Percentiles rank a stretch among this genome's conserved stretches.
These are phyloP conservation scores for Hanseniaspora nectarophila DNA, from an alignment of 805 yeast genomes.

Conservation along the genomic window DNA sequence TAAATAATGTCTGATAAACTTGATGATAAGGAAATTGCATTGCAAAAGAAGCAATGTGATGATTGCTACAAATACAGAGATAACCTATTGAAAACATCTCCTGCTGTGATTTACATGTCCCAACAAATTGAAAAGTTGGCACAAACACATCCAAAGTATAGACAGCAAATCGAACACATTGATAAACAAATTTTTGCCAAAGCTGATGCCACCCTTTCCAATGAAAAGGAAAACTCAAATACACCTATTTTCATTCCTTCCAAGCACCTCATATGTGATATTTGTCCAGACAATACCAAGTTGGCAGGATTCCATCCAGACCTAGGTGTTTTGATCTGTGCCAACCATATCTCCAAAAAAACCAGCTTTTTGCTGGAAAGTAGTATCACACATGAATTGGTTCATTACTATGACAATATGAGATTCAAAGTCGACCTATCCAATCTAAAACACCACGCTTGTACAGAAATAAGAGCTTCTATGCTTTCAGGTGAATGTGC, in stretches of 20 bases:
- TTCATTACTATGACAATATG: slow-evolving; percentile 84
- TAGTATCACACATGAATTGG: slow-evolving; percentile 79
- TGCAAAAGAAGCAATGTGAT: slow-evolving; percentile 44
- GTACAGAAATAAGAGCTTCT: slow-evolving; percentile 90
- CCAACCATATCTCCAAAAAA: slow-evolving; percentile 50
- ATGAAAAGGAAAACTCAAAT: not conserved
- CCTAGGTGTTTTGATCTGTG: slow-evolving; percentile 73
- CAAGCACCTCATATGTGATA: slow-evolving; percentile 58
- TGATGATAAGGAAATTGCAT: not conserved
- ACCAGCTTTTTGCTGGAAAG: slow-evolving; percentile 79
- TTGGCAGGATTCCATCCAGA: slow-evolving; percentile 94
- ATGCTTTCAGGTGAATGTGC: slow-evolving; percentile 92
- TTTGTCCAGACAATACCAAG: slow-evolving; percentile 63
- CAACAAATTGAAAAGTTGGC: slow-evolving; percentile 62
- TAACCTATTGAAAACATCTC: slow-evolving; percentile 71
- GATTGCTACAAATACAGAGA: slow-evolving; percentile 64
- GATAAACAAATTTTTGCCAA: slow-evolving; percentile 20
- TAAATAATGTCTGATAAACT: not conserved
- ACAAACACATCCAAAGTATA: slow-evolving; percentile 15
- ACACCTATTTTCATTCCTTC: slow-evolving; percentile 21
- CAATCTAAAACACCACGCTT: slow-evolving; percentile 84
- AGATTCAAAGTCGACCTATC: slow-evolving; percentile 80
- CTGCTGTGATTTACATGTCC: slow-evolving; percentile 75
- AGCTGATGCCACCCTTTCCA: not conserved
- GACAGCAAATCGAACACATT: slow-evolving; percentile 14